Base-by-base conservation (phyloP, 2,329 filamentous ascomycete species). In the Ascochyta lentis region DNA sequence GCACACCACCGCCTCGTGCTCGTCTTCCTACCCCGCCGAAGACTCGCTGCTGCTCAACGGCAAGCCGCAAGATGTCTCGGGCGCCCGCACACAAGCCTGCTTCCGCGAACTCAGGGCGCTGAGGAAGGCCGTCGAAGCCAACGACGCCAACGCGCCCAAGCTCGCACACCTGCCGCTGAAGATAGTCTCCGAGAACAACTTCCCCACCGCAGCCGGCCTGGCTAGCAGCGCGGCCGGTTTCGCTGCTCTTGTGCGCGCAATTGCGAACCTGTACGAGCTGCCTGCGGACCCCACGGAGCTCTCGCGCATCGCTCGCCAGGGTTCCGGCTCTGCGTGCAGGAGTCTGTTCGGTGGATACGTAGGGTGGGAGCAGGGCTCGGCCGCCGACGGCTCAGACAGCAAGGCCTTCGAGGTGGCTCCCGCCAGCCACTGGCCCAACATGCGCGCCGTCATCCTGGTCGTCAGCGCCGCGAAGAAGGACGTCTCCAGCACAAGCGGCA, bases 161-260 rank as follows among this genome's bases (percentile, higher is more conserved):
- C 86, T 99, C 54, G 90, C 92, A 10, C 74, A 82, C 47, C 82
- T 90, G 69, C 87, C 90, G 31, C 86, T 99, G 59, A 90, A 89
- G 67, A 89, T 99, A 64, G 92, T 97, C 53, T 95, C 91, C 54
- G 90, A 95, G 81, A 99, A 99, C 84, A 99, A 99, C 84, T 99
- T 99, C 84, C 95, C 95, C 61, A 99, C 95, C 2, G 95, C 95
- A 24, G 95, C 95, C 4, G 95, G 95, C 6, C 87, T 99, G 26
- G 85, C 85, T 37, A 83, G 81, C 64, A 82, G 81, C 22, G 86
- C 85, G n/a, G 85, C 86, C n/a, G 86, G 86, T 23, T 86, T 88
- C 65, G 86, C 86, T 33, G 85, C 86, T 12, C 78, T 88, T 0
- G 84, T 98, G 19, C 86, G 92, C 55, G 93, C 91, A 62, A 91